Evolutionary conservation across 2,329 filamentous ascomycete species (phyloP).

Genomic region (Aureobasidium sp.): DNA sequence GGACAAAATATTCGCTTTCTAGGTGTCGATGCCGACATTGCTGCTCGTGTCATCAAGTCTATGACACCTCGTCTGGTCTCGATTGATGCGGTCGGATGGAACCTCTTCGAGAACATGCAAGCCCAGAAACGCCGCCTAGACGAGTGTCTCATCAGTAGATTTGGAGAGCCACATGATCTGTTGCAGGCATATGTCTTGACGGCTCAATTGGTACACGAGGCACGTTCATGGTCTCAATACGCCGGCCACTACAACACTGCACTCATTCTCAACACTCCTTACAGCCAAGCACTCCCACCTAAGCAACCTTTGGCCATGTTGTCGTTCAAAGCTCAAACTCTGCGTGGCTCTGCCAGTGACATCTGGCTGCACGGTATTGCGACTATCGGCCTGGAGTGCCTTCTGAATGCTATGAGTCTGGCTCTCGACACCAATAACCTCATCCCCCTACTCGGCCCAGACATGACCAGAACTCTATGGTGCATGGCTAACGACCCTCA

Average conservation of each 20-base stretch:
- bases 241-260: neutral
- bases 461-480: neutral
- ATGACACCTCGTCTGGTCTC: neutral
- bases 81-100: neutral
- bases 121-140: neutral
- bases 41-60: neutral
- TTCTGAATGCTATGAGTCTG: neutral
- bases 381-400: neutral
- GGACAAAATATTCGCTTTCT: neutral
- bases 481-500: neutral
- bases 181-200: neutral
- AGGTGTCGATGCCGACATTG: neutral
- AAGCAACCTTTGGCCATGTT: neutral
- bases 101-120: neutral
- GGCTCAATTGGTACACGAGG: neutral
- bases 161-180: neutral
- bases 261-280: neutral
- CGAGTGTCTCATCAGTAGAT: neutral
- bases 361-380: neutral
- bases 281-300: neutral
- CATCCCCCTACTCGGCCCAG: neutral
- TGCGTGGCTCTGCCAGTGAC: neutral
- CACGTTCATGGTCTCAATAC: neutral
- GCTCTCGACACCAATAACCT: neutral
- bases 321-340: neutral